phyloP scores from a whole-genome alignment of 805 yeast species.

The Hanseniaspora valbyensis region DNA sequence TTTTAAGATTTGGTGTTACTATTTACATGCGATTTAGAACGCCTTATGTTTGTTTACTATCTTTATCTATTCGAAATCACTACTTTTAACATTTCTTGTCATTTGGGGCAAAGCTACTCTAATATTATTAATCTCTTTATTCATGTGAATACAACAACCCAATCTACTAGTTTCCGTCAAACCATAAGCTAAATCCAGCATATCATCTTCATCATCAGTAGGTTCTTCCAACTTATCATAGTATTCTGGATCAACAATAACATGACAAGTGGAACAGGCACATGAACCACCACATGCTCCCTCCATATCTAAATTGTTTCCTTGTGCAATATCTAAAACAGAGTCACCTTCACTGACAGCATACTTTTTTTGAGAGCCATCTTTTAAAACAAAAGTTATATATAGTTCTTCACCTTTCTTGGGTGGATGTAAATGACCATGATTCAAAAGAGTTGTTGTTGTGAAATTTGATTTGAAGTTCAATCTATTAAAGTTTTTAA shows the following conservation, averaged over 20 bases:
- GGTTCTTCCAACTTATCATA: constrained; percentile 91
- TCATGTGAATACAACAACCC: constrained; percentile 88
- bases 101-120: constrained; percentile 93
- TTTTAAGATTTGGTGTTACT: neutral
- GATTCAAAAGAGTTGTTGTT: constrained; percentile 26
- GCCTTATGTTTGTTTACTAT: neutral
- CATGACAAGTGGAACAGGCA: constrained; percentile 97
- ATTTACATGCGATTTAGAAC: neutral
- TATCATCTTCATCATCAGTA: constrained; percentile 93
- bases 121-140: constrained; percentile 81
- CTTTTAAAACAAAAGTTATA: constrained; percentile 82
- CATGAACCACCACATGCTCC: constrained; percentile 99
- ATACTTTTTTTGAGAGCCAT: constrained; percentile 67
- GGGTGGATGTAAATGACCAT: constrained; percentile 85
- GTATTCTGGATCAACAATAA: constrained; percentile 88
- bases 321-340: constrained; percentile 87
- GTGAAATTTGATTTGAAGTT: neutral
- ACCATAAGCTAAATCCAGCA: constrained; percentile 96
- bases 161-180: constrained; percentile 91
- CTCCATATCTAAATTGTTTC: constrained; percentile 87
- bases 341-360: constrained; percentile 92
- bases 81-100: constrained; percentile 83
- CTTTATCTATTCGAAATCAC: constrained; percentile 49
- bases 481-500: neutral
- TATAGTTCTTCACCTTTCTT: constrained; percentile 85